Conservation (phyloP, 768 basidiomycete species). For the Xerocomellus dryophilus region DNA sequence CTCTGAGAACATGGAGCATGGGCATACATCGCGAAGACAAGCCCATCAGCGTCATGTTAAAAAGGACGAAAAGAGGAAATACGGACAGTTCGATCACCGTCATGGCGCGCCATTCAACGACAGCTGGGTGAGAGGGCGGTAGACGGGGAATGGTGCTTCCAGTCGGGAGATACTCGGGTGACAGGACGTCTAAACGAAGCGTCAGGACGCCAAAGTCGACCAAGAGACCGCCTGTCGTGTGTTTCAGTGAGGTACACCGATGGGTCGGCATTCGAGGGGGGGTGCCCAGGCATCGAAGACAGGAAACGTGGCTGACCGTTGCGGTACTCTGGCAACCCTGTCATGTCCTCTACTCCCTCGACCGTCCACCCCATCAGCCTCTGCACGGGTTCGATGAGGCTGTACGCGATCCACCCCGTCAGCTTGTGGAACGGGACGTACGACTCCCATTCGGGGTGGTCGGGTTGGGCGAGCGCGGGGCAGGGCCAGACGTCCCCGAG, state of each 20-base stretch:
- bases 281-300: too few species aligned
- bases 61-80: background rate
- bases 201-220: slow-evolving; percentile 76
- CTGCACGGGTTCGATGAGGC: slow-evolving; percentile 80
- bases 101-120: slow-evolving; percentile 89
- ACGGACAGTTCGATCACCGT: slow-evolving; percentile 85
- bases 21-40: background rate
- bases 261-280: too few species aligned
- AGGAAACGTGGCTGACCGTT: slow-evolving; percentile 49
- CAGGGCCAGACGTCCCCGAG: slow-evolving; percentile 97
- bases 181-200: slow-evolving; percentile 3
- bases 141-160: slow-evolving; percentile 50
- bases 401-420: slow-evolving; percentile 91
- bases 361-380: slow-evolving; percentile 75
- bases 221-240: slow-evolving; percentile 58
- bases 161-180: slow-evolving; percentile 42
- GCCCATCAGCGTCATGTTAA: too few species aligned
- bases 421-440: slow-evolving; percentile 96
- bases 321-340: slow-evolving; percentile 92
- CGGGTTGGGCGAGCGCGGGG: slow-evolving; percentile 39
- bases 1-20: slow-evolving; percentile 42
- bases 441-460: slow-evolving; percentile 45
- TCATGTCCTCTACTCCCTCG: slow-evolving; percentile 80
- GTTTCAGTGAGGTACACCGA: background rate
- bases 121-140: slow-evolving; percentile 77